These are phyloP conservation scores for Inga laurina DNA, from an alignment of 306 rosid species.

Conservation along the genomic window DNA sequence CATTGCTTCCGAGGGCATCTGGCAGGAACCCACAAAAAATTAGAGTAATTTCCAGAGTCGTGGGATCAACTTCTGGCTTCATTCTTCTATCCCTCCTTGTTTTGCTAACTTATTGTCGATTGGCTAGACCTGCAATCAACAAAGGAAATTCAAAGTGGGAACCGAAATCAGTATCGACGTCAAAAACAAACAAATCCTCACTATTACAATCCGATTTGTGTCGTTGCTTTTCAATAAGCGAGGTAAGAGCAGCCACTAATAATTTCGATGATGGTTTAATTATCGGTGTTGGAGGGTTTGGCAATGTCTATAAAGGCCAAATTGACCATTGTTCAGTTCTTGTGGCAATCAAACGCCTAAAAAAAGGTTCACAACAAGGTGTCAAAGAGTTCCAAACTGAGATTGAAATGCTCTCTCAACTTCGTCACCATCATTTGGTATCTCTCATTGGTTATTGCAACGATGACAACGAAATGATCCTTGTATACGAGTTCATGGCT, in stretches of 20 bases:
- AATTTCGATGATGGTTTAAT: conserved; percentile 20
- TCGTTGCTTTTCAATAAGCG: conserved; percentile 24
- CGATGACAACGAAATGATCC: background rate
- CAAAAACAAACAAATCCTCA: no score
- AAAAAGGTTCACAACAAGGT: background rate
- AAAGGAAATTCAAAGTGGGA: background rate
- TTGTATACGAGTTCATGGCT: background rate
- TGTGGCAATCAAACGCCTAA: conserved; percentile 27
- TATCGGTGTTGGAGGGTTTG: background rate
- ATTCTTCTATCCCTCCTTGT: background rate
- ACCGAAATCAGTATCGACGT: no score
- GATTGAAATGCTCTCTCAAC: background rate
- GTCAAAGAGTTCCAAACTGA: background rate
- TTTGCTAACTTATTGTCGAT: background rate
- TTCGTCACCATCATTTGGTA: background rate
- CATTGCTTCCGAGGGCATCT: background rate
- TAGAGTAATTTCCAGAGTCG: background rate
- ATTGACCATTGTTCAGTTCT: conserved; percentile 15
- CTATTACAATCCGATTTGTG: background rate
- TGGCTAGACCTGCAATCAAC: background rate
- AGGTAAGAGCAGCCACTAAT: conserved; percentile 31
- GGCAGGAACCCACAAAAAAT: no score
- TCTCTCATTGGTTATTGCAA: background rate
- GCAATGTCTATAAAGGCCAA: conserved; percentile 34
- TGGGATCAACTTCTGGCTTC: background rate